Evolutionary conservation across 2,329 filamentous ascomycete genomes (phyloP), one percentile per base, ranked within the genome.

Genomic region (Phyllosticta paracitricarpa): DNA sequence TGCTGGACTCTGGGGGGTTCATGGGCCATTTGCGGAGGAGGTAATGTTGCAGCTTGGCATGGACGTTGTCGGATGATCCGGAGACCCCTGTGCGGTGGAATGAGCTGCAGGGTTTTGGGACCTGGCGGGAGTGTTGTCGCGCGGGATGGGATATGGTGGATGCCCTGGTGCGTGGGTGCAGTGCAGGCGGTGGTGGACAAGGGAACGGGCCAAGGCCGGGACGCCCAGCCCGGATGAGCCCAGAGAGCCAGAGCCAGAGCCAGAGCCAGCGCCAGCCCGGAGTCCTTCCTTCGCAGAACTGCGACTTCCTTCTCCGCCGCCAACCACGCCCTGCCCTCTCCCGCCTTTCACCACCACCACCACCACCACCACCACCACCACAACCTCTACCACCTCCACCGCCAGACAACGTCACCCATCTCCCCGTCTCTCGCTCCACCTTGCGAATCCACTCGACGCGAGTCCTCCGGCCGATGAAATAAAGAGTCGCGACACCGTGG

Each of bases 1-100:
- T 97, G 93, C 35, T 93, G 86, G 26, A 95, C 81, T 69, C 86
- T 51, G 71, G 59, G 52, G 12, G 40, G 14, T n/a, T 48, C 40
- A n/a, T 48, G 40, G 40, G 40, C 40, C 40, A 48, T 48, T 17
- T n/a, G 6, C 4, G 40, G 17, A 3, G 40, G 40, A n/a, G 40
- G 17, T 3, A 17, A 48, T 14, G 17, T n/a, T 48, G 40, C 40
- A 48, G 40, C 40, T 48, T n/a, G 40, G 40, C 40, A 48, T 48
- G 40, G 40, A 48, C 17, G 40, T 48, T 48, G 40, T 48, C 40
- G 40, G 14, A n/a, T 5, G 40, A 2, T 6, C 6, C 40, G 4
- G n/a, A n/a, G 17, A 48, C 17, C 12, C 40, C 33, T 40, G 40
- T 17, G 35, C 17, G 40, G 2, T 48, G 40, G 33, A 48, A 48